These are phyloP conservation scores for Podospora comata DNA, from an alignment of 495 filamentous ascomycete species.

Conservation along the genomic window DNA sequence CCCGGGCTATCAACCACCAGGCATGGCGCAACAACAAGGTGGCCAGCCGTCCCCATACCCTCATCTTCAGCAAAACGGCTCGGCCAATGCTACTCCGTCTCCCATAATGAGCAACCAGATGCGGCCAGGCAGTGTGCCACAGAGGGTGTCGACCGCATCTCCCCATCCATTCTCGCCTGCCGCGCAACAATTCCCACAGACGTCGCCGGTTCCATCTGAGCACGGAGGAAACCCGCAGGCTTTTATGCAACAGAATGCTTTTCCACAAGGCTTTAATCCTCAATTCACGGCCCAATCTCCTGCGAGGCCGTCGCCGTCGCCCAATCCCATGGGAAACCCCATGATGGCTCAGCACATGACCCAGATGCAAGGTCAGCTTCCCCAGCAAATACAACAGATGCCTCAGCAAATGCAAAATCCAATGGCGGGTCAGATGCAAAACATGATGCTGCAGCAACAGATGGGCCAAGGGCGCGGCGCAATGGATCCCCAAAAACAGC, in stretches of 20 bases:
- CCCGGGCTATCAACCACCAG: conserved; percentile 55
- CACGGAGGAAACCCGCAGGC: conserved; percentile 77
- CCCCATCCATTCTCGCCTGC: conserved; percentile 88
- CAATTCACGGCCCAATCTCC: conserved; percentile 54
- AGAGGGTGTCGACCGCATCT: conserved; percentile 83
- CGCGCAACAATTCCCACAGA: conserved; percentile 70
- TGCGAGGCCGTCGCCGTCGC: conserved; percentile 47
- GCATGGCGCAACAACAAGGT: conserved; percentile 55
- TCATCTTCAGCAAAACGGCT: conserved; percentile 77
- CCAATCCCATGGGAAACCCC: conserved; percentile 43
- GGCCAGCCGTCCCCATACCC: conserved; percentile 67
- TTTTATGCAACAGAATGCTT: conserved; percentile 58
- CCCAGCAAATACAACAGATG: conserved; percentile 36
- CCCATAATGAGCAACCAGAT: conserved; percentile 77
- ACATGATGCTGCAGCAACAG: conserved; percentile 49
- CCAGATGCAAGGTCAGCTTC: conserved; percentile 37
- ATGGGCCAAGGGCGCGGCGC: conserved; percentile 51
- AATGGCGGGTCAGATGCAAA: conserved; percentile 30
- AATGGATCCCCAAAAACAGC: conserved; percentile 44
- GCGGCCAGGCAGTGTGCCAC: conserved; percentile 61
- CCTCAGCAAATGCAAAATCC: conserved; percentile 23
- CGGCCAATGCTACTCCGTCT: conserved; percentile 80
- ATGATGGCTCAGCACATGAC: conserved; percentile 50
- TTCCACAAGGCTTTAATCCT: conserved; percentile 56
- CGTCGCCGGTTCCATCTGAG: conserved; percentile 74